A percentile compares a stretch with the other conserved stretches of the same genome.
Evolutionary conservation across 2,329 filamentous ascomycete genomes (phyloP).

Genomic region (Cladosporium sp.): DNA sequence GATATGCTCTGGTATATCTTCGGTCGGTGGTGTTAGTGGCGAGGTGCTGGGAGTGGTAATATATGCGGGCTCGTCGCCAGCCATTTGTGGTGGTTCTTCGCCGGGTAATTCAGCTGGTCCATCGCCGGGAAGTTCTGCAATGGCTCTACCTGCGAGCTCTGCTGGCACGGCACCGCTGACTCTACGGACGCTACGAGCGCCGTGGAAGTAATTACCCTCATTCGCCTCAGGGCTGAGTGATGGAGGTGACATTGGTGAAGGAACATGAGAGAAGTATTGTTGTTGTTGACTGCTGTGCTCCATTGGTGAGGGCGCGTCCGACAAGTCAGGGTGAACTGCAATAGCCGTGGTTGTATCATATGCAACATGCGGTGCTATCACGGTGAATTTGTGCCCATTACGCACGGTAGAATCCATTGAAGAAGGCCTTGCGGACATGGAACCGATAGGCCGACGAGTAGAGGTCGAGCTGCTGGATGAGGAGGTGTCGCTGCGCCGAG

Average conservation of each 20-base stretch:
- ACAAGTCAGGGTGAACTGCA: background rate
- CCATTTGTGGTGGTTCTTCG: constrained; percentile 17
- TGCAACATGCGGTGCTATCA: background rate
- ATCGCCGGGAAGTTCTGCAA: constrained; percentile 16
- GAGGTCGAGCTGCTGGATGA: constrained; percentile 12
- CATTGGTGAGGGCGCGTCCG: constrained; percentile 2
- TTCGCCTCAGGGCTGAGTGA: background rate
- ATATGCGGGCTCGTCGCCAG: constrained; percentile 13
- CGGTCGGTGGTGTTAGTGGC: constrained; percentile 14
- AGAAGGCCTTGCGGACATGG: constrained; percentile 9
- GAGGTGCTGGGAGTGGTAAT: constrained; percentile 9
- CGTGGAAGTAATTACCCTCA: background rate
- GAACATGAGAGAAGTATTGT: background rate
- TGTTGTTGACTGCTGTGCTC: background rate
- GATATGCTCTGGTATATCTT: background rate
- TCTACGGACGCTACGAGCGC: background rate
- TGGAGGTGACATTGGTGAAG: background rate
- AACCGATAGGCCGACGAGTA: constrained; percentile 14
- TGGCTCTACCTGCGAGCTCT: constrained; percentile 14
- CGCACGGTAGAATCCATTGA: constrained; percentile 11
- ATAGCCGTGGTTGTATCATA: constrained; percentile 12
- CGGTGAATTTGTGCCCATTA: constrained; percentile 1
- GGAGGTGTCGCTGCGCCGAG: constrained; percentile 7
- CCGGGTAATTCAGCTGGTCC: constrained; percentile 5
- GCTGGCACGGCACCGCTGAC: constrained; percentile 12